Conservation (phyloP, 176 grass and related monocot genomes). For the Aegilops sharonensis region DNA sequence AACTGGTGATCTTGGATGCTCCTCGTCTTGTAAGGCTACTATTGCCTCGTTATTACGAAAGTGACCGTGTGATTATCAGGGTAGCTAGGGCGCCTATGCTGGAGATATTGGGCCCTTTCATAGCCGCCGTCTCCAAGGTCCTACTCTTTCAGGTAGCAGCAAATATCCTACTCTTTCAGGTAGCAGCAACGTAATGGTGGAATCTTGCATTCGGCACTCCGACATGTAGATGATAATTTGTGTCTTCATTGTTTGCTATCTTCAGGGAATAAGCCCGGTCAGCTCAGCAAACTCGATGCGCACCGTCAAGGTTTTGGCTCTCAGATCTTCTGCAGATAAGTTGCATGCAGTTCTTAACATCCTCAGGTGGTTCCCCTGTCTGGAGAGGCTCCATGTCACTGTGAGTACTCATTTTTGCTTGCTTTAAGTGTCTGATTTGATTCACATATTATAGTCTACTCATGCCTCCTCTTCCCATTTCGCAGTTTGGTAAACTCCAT, state of each 20-base stretch:
- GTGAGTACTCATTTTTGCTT: not conserved
- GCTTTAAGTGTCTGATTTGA: not conserved
- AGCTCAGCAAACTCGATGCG: not conserved
- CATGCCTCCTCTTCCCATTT: no score
- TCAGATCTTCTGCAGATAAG: not conserved
- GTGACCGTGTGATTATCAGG: not conserved
- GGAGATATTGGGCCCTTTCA: not conserved
- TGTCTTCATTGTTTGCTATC: not conserved
- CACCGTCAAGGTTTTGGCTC: not conserved
- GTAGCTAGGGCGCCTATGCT: not conserved
- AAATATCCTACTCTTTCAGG: not conserved
- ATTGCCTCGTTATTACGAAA: fast-evolving
- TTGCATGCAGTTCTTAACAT: not conserved
- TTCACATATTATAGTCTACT: no score
- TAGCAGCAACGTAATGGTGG: not conserved
- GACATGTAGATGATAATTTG: not conserved
- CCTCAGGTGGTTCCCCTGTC: not conserved
- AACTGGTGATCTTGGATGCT: not conserved
- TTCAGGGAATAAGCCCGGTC: not conserved
- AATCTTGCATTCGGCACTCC: not conserved
- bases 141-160: not conserved
- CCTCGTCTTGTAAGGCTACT: not conserved
- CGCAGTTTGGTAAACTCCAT: no score
- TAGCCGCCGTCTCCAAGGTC: fast-evolving
- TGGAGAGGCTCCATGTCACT: not conserved